Evolutionary conservation across 805 yeast species (phyloP), one percentile per base, ranked within the genome.

Genomic region (Novakomyces olei): DNA sequence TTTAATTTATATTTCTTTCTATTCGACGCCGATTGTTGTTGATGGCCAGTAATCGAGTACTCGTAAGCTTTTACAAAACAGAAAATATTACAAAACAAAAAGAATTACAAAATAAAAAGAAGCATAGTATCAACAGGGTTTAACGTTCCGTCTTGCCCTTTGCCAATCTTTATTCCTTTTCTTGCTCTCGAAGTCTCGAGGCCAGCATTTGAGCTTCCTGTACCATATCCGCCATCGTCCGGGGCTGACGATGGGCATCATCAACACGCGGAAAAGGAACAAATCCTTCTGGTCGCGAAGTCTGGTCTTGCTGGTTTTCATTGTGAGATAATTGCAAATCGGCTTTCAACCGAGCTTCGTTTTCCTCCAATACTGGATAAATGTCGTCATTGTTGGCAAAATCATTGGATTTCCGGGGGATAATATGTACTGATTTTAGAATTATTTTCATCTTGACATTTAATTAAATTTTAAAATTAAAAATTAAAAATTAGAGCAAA

Each of bases 401-500:
- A 37, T 70, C 73, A 29, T 60, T 50, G 8, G 50, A 40, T 32
- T 57, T 60, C 26, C 99, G 61, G 5, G 99, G 99, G 15, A 88
- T 81, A 14, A 88, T 55, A 49, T 88, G 99, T 93, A 75, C 50
- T 88, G 98, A 19, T 42, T 41, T 41, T 39, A 20, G n/a, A 7
- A 6, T 19, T 7, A 20, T 30, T n/a, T 10, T 7, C 16, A 19
- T 3, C 16, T 5, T 16, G 6, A 7, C 5, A 15, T 27, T 5
- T 26, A 19, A 16, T n/a, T 7, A 15, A 6, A 6, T n/a, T 6
- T n/a, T 8, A 26, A 26, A 7, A 6, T 6, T 19, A 15, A 3
- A 10, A 22, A n/a, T n/a, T 22, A n/a, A n/a, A n/a, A n/a, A n/a
- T n/a, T n/a, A n/a, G n/a, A n/a, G n/a, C n/a, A n/a, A n/a, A n/a